Conservation (phyloP, 768 basidiomycete genomes). For the Filobasidium wieringae region DNA sequence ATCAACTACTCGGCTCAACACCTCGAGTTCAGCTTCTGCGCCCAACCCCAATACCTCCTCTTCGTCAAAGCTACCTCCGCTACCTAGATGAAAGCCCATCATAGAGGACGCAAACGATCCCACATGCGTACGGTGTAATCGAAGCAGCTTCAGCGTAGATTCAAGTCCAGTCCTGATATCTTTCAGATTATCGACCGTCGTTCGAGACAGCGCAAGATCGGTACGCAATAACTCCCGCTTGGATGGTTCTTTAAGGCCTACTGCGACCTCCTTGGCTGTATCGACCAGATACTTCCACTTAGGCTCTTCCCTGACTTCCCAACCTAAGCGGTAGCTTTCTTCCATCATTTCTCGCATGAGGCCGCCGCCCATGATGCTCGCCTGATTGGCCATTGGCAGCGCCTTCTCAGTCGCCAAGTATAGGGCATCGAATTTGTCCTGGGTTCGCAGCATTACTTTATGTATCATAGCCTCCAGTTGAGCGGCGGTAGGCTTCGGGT, state of each 20-base stretch:
- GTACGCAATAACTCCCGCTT: constrained; percentile 10
- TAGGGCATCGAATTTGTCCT: constrained; percentile 12
- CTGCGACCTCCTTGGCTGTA: background rate
- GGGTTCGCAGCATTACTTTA: constrained; percentile 10
- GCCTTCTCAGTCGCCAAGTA: constrained; percentile 13
- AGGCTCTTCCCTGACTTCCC: constrained; percentile 4
- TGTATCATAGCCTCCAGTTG: constrained; percentile 11
- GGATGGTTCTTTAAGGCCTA: constrained; percentile 5
- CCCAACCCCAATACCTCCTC: constrained; percentile 1
- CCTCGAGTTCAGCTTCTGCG: background rate
- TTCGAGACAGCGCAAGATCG: constrained; percentile 2
- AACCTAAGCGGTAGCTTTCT: constrained; percentile 6
- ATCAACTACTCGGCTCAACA: constrained; percentile 1
- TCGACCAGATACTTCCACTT: constrained; percentile 7
- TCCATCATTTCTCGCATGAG: constrained; percentile 3
- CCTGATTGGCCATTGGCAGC: constrained; percentile 11
- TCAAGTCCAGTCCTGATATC: constrained; percentile 9
- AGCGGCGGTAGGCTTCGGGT: background rate
- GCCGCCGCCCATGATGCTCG: constrained; percentile 3
- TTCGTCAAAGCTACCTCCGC: background rate
- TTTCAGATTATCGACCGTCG: constrained; percentile 13
- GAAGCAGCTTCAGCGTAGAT: constrained; percentile 3
- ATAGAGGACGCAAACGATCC: constrained; percentile 5
- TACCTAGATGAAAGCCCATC: constrained; percentile 15
- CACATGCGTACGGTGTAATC: constrained; percentile 9